Percentiles rank a stretch among this genome's conserved stretches.
phyloP scores from a whole-genome alignment of 768 basidiomycete genomes.

The Boletus reticulatus region DNA sequence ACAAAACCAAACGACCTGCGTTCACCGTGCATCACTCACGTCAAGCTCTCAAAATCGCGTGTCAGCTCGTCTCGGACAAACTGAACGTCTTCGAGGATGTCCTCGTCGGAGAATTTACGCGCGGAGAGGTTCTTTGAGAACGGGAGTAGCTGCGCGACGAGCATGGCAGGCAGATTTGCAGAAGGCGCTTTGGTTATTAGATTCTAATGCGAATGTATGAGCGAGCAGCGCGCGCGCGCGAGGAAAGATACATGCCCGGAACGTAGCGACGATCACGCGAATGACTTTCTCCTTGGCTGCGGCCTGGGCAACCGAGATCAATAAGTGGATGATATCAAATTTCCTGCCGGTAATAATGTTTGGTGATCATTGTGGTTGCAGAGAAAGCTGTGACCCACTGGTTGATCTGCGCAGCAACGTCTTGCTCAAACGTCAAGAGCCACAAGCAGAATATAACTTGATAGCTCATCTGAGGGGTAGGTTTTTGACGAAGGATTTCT shows the following conservation, averaged over 20 bases:
- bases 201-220: conserved; percentile 51
- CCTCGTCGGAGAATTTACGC: conserved; percentile 94
- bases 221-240: background rate
- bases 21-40: conserved; percentile 48
- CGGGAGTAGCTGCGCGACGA: conserved; percentile 82
- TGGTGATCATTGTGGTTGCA: background rate
- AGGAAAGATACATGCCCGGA: conserved; percentile 53
- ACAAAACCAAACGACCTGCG: background rate
- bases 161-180: conserved; percentile 90
- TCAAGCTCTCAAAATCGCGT: conserved; percentile 81
- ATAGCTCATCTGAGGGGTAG: conserved; percentile 93
- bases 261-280: conserved; percentile 88
- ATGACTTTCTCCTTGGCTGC: conserved; percentile 98
- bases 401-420: conserved; percentile 83
- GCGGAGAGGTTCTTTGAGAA: conserved; percentile 80
- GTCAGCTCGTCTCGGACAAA: conserved; percentile 88
- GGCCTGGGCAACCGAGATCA: conserved; percentile 79
- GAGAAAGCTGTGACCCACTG: conserved; percentile 48
- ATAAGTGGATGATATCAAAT: conserved; percentile 83
- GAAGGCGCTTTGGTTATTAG: conserved; percentile 84
- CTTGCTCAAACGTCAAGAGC: conserved; percentile 88
- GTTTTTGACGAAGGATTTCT: conserved; percentile 76
- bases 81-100: conserved; percentile 87
- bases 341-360: conserved; percentile 48
- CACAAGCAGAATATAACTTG: conserved; percentile 92